Evolutionary conservation across 225 moss, liverwort and hornwort species (phyloP), one percentile per base, ranked within the genome.

Genomic region (Marchantia paleacea): DNA sequence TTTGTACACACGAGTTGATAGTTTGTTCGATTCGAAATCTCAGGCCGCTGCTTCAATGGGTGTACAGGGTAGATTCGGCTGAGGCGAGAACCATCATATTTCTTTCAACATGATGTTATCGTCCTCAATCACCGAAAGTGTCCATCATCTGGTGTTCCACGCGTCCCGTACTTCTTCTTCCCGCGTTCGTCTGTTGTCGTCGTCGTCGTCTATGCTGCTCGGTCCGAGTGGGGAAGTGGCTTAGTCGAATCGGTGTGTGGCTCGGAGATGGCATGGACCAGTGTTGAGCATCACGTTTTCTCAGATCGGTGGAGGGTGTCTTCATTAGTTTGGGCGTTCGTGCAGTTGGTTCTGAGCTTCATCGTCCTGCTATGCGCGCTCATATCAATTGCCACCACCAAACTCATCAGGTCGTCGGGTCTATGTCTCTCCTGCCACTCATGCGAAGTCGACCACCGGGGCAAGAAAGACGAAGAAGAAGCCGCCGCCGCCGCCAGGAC

Each of bases 301-400:
- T 64, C 80, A 47, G 82, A 78, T 83, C 75, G 63, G 73, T 83
- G 85, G 85, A 78, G 78, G 54, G 82, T 85, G 54, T 80, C 83
- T 52, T 63, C 75, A 55, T 52, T 87, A 61, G 29, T 83, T 10
- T 74, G 63, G 26, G 82, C 85, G 3, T 76, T 81, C 12, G 22
- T 85, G 69, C 85, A 87, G 31, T 29, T 85, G 51, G 31, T 87
- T 54, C 71, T 77, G 75, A 70, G 72, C 16, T 65, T 85, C 10
- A 74, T 75, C 65, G 73, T 85, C 20, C 51, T 87, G 4, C 48
- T 87, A 49, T 87, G 87, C 50, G 82, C 81, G 19, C 69, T 83
- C 49, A 24, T 87, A 14, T 85, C 69, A 20, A 55, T 82, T 15
- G 66, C 80, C 65, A 82, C 82, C 10, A 82, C 78, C 69, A 52